A percentile compares a stretch with the other conserved stretches of the same genome.
phyloP scores from a whole-genome alignment of 2,329 filamentous ascomycete species.

The Cladophialophora yegresii region DNA sequence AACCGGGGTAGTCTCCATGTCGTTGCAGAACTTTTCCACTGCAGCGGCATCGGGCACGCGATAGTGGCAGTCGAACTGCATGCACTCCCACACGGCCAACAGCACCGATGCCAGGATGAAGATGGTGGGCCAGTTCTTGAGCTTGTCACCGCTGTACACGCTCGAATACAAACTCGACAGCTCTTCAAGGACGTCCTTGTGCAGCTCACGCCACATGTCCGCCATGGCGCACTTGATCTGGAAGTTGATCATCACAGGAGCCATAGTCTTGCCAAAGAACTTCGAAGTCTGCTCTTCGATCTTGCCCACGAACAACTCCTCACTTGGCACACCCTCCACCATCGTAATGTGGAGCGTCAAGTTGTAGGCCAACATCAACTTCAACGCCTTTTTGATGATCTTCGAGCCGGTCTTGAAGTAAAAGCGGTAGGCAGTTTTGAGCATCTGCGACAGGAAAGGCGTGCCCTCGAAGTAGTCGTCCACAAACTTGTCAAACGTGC shows the following conservation, averaged over 20 bases:
- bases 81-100: constrained; percentile 94
- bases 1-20: constrained; percentile 95
- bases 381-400: constrained; percentile 91
- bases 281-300: constrained; percentile 85
- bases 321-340: constrained; percentile 83
- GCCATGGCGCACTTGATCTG: constrained; percentile 97
- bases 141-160: constrained; percentile 93
- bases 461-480: constrained; percentile 96
- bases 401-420: constrained; percentile 85
- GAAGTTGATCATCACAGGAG: constrained; percentile 99
- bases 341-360: constrained; percentile 92
- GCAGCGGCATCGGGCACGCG: constrained; percentile 79
- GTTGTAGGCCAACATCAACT: constrained; percentile 94
- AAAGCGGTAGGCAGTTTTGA: constrained; percentile 93
- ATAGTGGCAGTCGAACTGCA: constrained; percentile 98
- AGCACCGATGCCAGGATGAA: constrained; percentile 95
- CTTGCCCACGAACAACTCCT: constrained; percentile 74
- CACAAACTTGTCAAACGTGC: constrained; percentile 87
- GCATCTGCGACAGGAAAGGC: constrained; percentile 89
- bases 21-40: constrained; percentile 90
- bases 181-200: constrained; percentile 94
- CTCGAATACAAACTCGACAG: constrained; percentile 92
- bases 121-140: constrained; percentile 99
- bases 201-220: constrained; percentile 96
- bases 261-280: constrained; percentile 85